Base-by-base conservation (phyloP, 2,329 filamentous ascomycete genomes). In the Magnaporthiopsis incrustans region DNA sequence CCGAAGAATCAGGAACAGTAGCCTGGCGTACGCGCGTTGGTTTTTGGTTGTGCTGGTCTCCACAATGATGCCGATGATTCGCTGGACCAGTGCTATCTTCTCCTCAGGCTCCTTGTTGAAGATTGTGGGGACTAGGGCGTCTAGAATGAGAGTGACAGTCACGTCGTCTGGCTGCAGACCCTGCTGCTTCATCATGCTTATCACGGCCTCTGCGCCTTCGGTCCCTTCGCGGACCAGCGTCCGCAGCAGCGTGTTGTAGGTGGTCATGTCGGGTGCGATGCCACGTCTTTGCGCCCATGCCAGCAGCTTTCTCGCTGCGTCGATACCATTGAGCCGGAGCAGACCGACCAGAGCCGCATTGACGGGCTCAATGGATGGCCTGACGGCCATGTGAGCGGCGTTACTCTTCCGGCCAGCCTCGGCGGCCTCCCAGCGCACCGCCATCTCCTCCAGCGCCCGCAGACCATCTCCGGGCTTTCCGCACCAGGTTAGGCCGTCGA, bases 111-210 rank as follows among this genome's bases (percentile, higher is more conserved):
- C 72, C 60, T 79, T 70, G 33, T 70, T 69, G 53, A 85, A 74
- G 35, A 27, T 50, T 4, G 60, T 30, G 18, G 38, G 32, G 18
- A 14, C 50, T 26, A 50, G 30, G 56, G 30, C 32, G 57, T 89
- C 85, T 10, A 95, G 78, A 64, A 95, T 80, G 66, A 91, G 85
- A 27, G 86, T 90, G 73, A 90, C 91, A 0, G 91, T 95, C 7
- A 82, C 82, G n/a, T 81, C 78, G 72, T 92, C 85, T 1, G 87
- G 82, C 35, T 79, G 68, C 33, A 91, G 73, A 2, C 79, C 79
- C 22, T 80, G 74, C 2, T 72, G 67, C 56, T 81, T 76, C 89
- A 92, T 92, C 63, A 80, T 75, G 4, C 76, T 70, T 3, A 92
- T 77, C 15, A 91, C 70, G 3, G 72, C 72, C 58, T 80, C 77